phyloP scores from a whole-genome alignment of 352 stramenopile genomes.

The Phytophthora cryptogea region DNA sequence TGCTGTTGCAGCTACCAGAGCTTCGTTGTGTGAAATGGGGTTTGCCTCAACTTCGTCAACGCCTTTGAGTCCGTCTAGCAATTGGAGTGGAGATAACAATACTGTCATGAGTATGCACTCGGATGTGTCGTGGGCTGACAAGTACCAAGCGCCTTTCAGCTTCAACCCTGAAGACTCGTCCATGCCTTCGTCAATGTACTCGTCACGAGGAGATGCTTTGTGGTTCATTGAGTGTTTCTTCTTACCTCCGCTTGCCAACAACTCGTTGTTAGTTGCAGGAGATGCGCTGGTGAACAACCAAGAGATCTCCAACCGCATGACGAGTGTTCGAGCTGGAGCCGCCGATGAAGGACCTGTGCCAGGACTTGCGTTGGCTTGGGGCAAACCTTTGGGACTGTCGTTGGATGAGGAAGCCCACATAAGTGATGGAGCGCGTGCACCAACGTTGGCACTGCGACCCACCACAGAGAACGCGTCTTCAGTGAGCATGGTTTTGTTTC shows the following conservation, averaged over 20 bases:
- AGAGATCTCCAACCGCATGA: conserved; percentile 29
- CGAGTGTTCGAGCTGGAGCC: conserved; percentile 10
- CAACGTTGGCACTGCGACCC: conserved; percentile 14
- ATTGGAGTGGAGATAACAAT: conserved; percentile 13
- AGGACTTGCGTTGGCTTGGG: conserved; percentile 67
- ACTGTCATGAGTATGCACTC: conserved; percentile 14
- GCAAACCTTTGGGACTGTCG: conserved; percentile 59
- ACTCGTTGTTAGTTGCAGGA: conserved; percentile 43
- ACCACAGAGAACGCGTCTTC: conserved; percentile 12
- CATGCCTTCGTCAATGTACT: conserved; percentile 38
- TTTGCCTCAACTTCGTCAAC: conserved; percentile 19
- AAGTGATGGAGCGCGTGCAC: conserved; percentile 1
- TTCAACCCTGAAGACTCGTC: conserved; percentile 20
- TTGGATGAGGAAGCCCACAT: conserved; percentile 63
- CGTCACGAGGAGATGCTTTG: conserved; percentile 37
- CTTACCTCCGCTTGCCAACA: conserved; percentile 38
- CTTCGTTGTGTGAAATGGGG: conserved; percentile 32
- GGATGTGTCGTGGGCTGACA: conserved; percentile 11
- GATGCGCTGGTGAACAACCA: conserved; percentile 33
- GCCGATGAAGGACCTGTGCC: conserved; percentile 30
- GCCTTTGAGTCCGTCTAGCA: conserved; percentile 13
- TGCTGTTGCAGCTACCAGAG: conserved; percentile 36
- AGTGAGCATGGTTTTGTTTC: conserved; percentile 50
- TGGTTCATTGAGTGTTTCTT: conserved; percentile 67
- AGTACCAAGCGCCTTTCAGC: conserved; percentile 18